Conservation (phyloP, 106 monocot species). For the Vanilla planifolia region DNA sequence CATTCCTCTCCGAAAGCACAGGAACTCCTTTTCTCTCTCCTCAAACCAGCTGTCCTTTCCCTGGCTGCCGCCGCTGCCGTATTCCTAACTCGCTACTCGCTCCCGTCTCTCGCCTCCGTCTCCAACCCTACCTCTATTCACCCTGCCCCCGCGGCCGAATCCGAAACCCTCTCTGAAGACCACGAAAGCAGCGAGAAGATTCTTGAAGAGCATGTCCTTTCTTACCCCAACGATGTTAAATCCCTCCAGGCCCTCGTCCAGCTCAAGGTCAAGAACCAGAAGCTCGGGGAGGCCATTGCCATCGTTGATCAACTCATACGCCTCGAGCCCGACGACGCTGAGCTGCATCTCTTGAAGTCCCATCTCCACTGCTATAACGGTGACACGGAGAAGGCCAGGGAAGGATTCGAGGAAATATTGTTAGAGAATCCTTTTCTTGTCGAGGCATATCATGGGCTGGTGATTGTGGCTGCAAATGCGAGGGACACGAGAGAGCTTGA, state of each 20-base stretch:
- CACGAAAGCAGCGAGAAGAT: conserved; percentile 22
- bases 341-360: conserved; percentile 52
- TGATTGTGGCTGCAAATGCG: conserved; percentile 37
- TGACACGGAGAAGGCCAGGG: conserved; percentile 30
- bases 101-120: conserved; percentile 15
- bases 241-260: conserved; percentile 60
- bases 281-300: conserved; percentile 41
- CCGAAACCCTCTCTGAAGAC: conserved; percentile 14
- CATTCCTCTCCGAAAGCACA: neutral
- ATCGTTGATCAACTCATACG: conserved; percentile 45
- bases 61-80: conserved; percentile 21
- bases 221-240: conserved; percentile 23
- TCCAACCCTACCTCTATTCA: conserved; percentile 7
- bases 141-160: conserved; percentile 7
- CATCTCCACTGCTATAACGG: conserved; percentile 58
- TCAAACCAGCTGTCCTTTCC: conserved; percentile 24
- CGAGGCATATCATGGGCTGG: conserved; percentile 84
- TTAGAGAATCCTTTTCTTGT: conserved; percentile 47
- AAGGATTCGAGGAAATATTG: conserved; percentile 65
- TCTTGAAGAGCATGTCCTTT: conserved; percentile 34
- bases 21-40: conserved; percentile 9
- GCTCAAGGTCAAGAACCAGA: conserved; percentile 39
- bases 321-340: conserved; percentile 48
- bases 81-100: conserved; percentile 19
- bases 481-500: conserved; percentile 10